A percentile compares a stretch with the other conserved stretches of the same genome.
Conservation (phyloP, 139 green algal species). For the Eudorina sp. region DNA sequence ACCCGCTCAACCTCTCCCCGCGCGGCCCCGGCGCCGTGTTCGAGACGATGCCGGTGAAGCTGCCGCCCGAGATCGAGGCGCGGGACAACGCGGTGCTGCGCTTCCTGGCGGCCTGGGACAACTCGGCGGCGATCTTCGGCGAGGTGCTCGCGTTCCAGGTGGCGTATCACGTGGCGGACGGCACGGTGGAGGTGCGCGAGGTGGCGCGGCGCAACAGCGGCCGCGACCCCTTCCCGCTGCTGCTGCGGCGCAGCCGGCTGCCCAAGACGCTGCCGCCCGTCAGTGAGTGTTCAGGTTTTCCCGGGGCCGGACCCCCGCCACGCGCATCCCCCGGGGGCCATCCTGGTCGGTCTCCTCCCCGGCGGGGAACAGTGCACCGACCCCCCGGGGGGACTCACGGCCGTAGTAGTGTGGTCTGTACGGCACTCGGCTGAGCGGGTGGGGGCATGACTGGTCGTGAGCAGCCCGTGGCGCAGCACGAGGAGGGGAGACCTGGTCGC, state of each 20-base stretch:
- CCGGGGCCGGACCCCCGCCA: too few species aligned
- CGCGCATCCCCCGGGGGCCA: too few species aligned
- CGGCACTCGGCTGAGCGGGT: too few species aligned
- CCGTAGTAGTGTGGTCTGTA: too few species aligned
- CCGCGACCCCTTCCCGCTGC: slow-evolving; percentile 62
- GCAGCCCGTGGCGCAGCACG: too few species aligned
- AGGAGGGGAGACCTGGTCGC: too few species aligned
- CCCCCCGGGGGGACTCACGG: too few species aligned
- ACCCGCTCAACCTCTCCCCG: neutral
- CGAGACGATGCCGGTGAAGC: slow-evolving; percentile 51
- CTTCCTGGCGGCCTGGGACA: slow-evolving; percentile 90
- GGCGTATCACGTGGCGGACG: slow-evolving; percentile 87
- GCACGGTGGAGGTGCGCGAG: slow-evolving; percentile 83
- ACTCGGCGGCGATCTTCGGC: slow-evolving; percentile 75
- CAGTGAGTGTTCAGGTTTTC: slow-evolving; percentile 41
- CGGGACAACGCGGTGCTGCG: slow-evolving; percentile 67
- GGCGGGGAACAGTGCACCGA: too few species aligned
- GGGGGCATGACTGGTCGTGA: too few species aligned
- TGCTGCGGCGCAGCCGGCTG: slow-evolving; percentile 58
- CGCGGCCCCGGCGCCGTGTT: slow-evolving; percentile 28
- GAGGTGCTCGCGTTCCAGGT: slow-evolving; percentile 80
- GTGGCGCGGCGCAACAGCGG: slow-evolving; percentile 55
- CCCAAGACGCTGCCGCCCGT: slow-evolving; percentile 60
- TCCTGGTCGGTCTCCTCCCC: too few species aligned
- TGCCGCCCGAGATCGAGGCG: neutral